A percentile compares a stretch with the other conserved stretches of the same genome.
Conservation (phyloP, 2,329 filamentous ascomycete genomes). For the Cladosporium sphaerospermum region DNA sequence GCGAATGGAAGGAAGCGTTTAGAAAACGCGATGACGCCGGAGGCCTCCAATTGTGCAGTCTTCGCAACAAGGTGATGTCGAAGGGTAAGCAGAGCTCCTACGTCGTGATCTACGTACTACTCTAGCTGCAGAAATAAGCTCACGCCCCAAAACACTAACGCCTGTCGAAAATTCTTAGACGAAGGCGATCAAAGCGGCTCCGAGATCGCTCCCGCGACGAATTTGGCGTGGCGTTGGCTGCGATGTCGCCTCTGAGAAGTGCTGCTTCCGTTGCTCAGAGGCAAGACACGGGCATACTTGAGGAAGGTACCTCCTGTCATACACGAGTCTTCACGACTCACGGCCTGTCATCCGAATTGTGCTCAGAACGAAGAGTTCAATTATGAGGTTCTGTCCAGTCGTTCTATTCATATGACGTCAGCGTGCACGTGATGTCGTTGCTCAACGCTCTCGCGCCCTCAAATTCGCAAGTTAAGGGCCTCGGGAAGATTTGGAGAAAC, state of each 20-base stretch:
- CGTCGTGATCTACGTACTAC: neutral
- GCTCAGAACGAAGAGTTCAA: too few relatives aligned
- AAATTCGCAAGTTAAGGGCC: too few relatives aligned
- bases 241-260: neutral
- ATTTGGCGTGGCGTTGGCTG: neutral
- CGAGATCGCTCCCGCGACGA: neutral
- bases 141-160: neutral
- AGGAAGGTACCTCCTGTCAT: too few relatives aligned
- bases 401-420: too few relatives aligned
- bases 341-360: too few relatives aligned
- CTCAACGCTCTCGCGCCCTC: too few relatives aligned
- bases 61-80: neutral
- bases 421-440: too few relatives aligned
- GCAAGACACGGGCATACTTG: too few relatives aligned
- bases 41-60: neutral
- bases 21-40: neutral
- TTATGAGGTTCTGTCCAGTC: too few relatives aligned
- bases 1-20: neutral
- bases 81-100: neutral
- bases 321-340: too few relatives aligned
- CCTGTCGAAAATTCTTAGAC: slow-evolving; percentile 1
- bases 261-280: too few relatives aligned
- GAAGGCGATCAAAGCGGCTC: neutral
- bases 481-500: too few relatives aligned
- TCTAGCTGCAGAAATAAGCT: slow-evolving; percentile 7